Base-by-base conservation (phyloP, 345 rosid species). In the Rhodomyrtus tomentosa region DNA sequence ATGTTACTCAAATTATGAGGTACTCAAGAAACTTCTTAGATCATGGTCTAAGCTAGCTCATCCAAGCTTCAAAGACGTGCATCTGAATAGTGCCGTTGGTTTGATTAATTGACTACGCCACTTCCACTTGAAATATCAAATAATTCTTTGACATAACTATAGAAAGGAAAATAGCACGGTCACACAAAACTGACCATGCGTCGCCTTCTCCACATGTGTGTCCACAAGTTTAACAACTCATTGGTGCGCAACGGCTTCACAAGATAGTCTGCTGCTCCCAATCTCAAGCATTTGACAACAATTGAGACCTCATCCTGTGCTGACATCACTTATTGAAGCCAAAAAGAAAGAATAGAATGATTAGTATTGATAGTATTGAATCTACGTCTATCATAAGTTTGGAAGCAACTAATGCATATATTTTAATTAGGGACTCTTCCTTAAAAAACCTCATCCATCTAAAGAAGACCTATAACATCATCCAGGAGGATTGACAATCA, bases 231-330 rank as follows among this genome's bases (percentile, higher is more conserved):
- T 83, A 91, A 82, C 54, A 91, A 84, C 83, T 89, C 91, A 85
- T 91, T 91, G 45, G 90, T 89, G 5, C 91, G 91, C 49, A 91
- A 85, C 14, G 93, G 93, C 90, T 91, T 91, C 50, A 91, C 93
- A 86, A 91, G 93, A 89, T 89, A 91, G 88, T 91, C 90, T 3
- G 93, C 90, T 20, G 93, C 93, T 82, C 93, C 93, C 68, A 91
- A 80, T 55, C 91, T 89, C 89, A 89, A 86, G 93, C 93, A 91
- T 80, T 91, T 91, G 81, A 89, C 90, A 50, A 91, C 91, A 76
- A 88, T 79, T 25, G 91, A 88, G 86, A 89, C 91, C 88, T 91
- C 93, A 85, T 91, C 91, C 85, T 87, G 88, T 29, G 93, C 89
- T 49, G 93, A 91, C 93, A 91, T 88, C 93, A 91, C 93, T 89